Conservation (phyloP, 2,329 filamentous ascomycete species). For the Penicillium sp. region DNA sequence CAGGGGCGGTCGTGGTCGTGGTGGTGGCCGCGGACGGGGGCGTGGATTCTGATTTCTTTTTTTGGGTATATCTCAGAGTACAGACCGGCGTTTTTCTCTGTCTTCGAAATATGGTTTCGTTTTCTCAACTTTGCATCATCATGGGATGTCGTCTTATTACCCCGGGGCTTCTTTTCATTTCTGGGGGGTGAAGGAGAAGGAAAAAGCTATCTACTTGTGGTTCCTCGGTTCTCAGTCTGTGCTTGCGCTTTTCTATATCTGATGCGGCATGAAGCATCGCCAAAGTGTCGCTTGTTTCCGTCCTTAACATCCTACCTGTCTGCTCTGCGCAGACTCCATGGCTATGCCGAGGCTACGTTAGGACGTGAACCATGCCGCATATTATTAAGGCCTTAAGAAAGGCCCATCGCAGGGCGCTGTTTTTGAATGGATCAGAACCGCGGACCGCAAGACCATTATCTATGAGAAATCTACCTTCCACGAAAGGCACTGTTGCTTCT, state of each 20-base stretch:
- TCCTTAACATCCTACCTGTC: slow-evolving; percentile 4
- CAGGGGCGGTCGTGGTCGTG: slow-evolving; percentile 47
- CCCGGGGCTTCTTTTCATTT: slow-evolving; percentile 25
- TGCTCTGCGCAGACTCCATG: background rate
- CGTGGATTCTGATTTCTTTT: slow-evolving; percentile 38
- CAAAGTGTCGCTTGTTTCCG: background rate
- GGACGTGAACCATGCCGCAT: background rate
- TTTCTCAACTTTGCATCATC: slow-evolving; percentile 21
- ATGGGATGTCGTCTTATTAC: slow-evolving; percentile 22
- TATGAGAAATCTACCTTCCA: background rate
- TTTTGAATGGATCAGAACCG: background rate
- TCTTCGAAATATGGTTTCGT: slow-evolving; percentile 20
- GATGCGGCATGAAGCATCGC: background rate
- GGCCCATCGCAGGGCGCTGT: background rate
- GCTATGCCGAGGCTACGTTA: background rate
- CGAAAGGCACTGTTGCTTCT: background rate
- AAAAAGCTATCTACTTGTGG: slow-evolving; percentile 16
- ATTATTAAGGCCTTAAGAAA: background rate
- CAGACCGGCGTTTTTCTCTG: slow-evolving; percentile 20
- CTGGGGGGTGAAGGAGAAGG: slow-evolving; percentile 12
- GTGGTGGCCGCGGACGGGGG: slow-evolving; percentile 54
- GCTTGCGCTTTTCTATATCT: background rate
- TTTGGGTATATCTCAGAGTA: slow-evolving; percentile 20
- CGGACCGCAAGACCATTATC: background rate
- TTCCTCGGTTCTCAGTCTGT: background rate